Evolutionary conservation across 2,329 filamentous ascomycete genomes (phyloP), one percentile per base, ranked within the genome.

Genomic region (Cercospora zeae-maydis): DNA sequence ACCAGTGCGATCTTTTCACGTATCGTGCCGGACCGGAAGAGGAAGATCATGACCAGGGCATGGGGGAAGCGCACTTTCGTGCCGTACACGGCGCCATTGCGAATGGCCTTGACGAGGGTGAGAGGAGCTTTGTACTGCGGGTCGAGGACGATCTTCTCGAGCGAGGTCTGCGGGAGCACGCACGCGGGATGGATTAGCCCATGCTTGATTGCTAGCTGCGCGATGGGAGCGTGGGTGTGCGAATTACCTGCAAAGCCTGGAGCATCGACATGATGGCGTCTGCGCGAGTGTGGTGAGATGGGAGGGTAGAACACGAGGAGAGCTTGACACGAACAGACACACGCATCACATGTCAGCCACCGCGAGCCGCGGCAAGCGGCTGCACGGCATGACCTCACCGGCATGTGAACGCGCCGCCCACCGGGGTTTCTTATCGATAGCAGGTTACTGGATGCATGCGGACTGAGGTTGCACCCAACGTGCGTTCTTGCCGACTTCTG

Each of bases 51-150:
- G 57, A 99, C 95, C 70, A 99, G 84, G 65, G 95, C 95, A 80
- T 99, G 95, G 68, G 95, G 95, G 80, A 99, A 98, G 67, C 95
- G 93, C 78, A 99, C 92, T 85, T 98, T 98, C 72, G 91, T 87
- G 65, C 95, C 95, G 79, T 99, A 99, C 67, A 99, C 92, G 69
- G 93, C 88, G 77, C 95, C 95, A 86, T 98, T 99, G 79, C 95
- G 92, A 69, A 95, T 90, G 72, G 88, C 92, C 84, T 99, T 99
- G 77, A 96, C 77, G 69, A 99, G 83, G 62, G 91, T 86, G 66
- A 99, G 85, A 61, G 92, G 76, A 72, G 95, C 91, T 72, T 95
- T 91, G 79, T 96, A 91, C 69, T 86, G 84, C 5, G 93, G 92
- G 75, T 98, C 87, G 66, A 95, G 85, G 69, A 93, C 82, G 61